Evolutionary conservation across 176 grass and related monocot species (phyloP), one percentile per base, ranked within the genome.

Genomic region (Phragmites australis): DNA sequence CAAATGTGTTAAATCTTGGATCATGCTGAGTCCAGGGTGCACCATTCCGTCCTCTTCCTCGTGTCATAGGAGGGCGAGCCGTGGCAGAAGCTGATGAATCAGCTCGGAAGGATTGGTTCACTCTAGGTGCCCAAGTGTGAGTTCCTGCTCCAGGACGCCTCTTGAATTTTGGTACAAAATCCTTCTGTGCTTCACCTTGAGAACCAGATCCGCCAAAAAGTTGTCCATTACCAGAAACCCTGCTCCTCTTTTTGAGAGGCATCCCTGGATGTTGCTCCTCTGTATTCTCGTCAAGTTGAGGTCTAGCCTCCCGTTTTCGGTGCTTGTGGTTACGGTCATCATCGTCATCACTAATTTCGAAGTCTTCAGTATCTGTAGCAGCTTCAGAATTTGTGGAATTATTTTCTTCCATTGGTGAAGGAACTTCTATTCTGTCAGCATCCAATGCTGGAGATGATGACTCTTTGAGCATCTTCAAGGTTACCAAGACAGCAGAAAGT

Each of bases 281-380:
- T 39, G 68, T 76, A 85, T 85, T 89, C 40, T 84, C 82, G 46
- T 88, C 90, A 73, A 77, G 83, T 47, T 83, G 87, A 81, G 92
- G 83, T 27, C 72, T 88, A 67, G 82, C 84, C 25, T 99, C 96
- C 69, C 86, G 79, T 75, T 72, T 90, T 48, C 92, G 83, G 49
- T 99, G 96, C 86, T 99, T 99, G 70, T 99, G 96, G 64, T 99
- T 99, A 39, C 96, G 96, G 73, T 99, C 96, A 64, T 94, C 94
- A 0, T 98, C 92, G 1, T 92, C 90, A 19, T 98, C 96, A 6
- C 88, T 93, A 44, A 89, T 80, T 85, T 91, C 90, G 15, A 84
- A 68, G 66, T 87, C 89, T 81, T 88, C 90, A 67, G 78, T 65
- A 89, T 99, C 88, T 74, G 77, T 91, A 64, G 67, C 75, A 69